Conservation (phyloP, 805 yeast species). For the Candida peoriensis region DNA sequence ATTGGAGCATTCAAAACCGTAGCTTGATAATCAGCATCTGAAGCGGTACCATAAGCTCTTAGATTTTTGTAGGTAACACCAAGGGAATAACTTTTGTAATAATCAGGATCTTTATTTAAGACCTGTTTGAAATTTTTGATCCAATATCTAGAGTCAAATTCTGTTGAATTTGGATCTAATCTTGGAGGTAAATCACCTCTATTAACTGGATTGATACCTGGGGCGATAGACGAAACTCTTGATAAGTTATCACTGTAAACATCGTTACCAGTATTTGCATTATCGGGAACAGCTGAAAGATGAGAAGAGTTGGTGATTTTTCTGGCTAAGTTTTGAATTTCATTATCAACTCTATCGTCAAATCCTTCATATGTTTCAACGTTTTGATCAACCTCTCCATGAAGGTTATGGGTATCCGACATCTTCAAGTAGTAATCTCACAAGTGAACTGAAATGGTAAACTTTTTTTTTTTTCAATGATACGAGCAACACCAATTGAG, state of each 20-base stretch:
- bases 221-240: slow-evolving; percentile 18
- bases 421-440: too few species aligned
- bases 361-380: slow-evolving; percentile 24
- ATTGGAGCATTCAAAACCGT: slow-evolving; percentile 42
- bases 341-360: slow-evolving; percentile 22
- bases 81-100: slow-evolving; percentile 48
- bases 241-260: not conserved
- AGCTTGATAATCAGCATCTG: slow-evolving; percentile 57
- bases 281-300: not conserved
- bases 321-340: slow-evolving; percentile 32
- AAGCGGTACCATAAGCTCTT: slow-evolving; percentile 53
- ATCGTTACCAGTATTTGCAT: not conserved
- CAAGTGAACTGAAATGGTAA: too few species aligned
- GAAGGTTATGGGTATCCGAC: too few species aligned
- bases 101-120: slow-evolving; percentile 47
- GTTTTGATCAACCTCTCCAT: too few species aligned
- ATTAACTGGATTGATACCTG: slow-evolving; percentile 31
- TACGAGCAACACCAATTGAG: too few species aligned
- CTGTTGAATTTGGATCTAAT: slow-evolving; percentile 51
- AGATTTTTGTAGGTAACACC: slow-evolving; percentile 54
- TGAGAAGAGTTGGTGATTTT: slow-evolving; percentile 26
- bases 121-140: slow-evolving; percentile 46
- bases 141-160: slow-evolving; percentile 56
- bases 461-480: too few species aligned
- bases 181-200: slow-evolving; percentile 29